Evolutionary conservation across 2,329 filamentous ascomycete genomes (phyloP).

Genomic region (Aspergillus spinulosporus): DNA sequence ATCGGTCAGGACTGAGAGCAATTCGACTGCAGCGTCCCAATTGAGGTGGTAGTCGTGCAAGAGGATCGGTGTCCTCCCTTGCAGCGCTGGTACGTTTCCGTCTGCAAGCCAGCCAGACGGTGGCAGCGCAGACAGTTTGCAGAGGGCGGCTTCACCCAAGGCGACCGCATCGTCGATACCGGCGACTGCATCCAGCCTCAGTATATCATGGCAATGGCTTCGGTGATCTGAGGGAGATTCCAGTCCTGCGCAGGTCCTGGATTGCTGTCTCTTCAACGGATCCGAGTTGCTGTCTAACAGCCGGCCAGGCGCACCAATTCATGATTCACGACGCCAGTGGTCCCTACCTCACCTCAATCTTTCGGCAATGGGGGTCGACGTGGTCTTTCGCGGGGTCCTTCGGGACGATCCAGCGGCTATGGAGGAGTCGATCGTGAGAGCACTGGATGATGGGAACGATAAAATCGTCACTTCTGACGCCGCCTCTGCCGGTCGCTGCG

Average conservation of each 20-base stretch:
- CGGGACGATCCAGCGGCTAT: slow-evolving; percentile 20
- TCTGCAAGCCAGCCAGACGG: slow-evolving; percentile 19
- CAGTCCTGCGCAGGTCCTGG: slow-evolving; percentile 17
- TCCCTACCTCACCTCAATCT: slow-evolving; percentile 24
- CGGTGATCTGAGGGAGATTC: slow-evolving; percentile 20
- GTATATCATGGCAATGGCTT: slow-evolving; percentile 29
- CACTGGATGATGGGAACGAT: slow-evolving; percentile 20
- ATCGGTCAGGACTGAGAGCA: not conserved
- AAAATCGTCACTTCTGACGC: slow-evolving; percentile 31
- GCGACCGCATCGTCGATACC: slow-evolving; percentile 19
- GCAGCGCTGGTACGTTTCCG: slow-evolving; percentile 13
- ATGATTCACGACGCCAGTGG: slow-evolving; percentile 27
- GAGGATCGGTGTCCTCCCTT: slow-evolving; percentile 1
- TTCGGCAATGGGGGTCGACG: slow-evolving; percentile 19
- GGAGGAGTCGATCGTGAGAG: slow-evolving; percentile 12
- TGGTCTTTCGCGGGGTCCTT: slow-evolving; percentile 25
- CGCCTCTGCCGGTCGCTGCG: slow-evolving; percentile 31
- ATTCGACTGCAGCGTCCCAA: slow-evolving; percentile 24
- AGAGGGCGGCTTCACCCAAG: slow-evolving; percentile 23
- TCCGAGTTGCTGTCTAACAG: slow-evolving; percentile 12
- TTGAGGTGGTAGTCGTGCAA: slow-evolving; percentile 20
- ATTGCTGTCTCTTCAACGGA: slow-evolving; percentile 25
- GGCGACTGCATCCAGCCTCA: slow-evolving; percentile 17
- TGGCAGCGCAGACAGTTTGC: slow-evolving; percentile 24
- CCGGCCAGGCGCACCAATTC: not conserved